Evolutionary conservation across 495 filamentous ascomycete genomes (phyloP).

Genomic region (Friedmanniomyces endolithicus): DNA sequence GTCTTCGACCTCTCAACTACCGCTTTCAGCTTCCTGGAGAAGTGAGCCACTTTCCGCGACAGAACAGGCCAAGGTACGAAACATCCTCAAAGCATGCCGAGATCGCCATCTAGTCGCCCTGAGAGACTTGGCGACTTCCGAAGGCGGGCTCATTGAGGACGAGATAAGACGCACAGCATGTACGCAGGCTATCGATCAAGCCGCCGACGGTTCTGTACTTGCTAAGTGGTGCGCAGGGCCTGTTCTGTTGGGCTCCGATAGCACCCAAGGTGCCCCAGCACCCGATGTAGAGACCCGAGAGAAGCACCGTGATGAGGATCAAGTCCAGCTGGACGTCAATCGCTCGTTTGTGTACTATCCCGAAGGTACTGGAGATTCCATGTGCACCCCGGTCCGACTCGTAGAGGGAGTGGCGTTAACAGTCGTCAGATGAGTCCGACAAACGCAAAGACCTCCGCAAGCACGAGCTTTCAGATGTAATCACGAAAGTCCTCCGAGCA

Average conservation of each 20-base stretch:
- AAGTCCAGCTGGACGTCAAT: constrained; percentile 84
- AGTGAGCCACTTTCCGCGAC: constrained; percentile 18
- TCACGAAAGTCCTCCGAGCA: constrained; percentile 59
- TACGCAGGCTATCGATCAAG: constrained; percentile 36
- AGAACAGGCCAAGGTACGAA: constrained; percentile 5
- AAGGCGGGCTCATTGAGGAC: constrained; percentile 69
- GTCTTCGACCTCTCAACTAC: neutral
- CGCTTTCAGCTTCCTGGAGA: constrained; percentile 26
- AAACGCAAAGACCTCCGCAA: constrained; percentile 54
- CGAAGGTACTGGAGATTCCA: constrained; percentile 39
- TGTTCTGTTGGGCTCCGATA: constrained; percentile 52
- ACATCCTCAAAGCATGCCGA: constrained; percentile 57
- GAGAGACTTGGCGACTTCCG: constrained; percentile 52
- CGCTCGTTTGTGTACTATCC: constrained; percentile 97
- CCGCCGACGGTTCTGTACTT: neutral
- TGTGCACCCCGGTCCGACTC: neutral
- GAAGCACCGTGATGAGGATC: constrained; percentile 72
- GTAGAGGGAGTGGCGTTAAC: neutral
- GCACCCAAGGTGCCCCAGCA: constrained; percentile 15
- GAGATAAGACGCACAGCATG: constrained; percentile 70
- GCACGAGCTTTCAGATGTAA: constrained; percentile 58
- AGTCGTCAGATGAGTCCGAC: constrained; percentile 34
- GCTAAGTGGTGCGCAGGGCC: constrained; percentile 47
- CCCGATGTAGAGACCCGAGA: neutral
- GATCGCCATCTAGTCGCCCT: constrained; percentile 50